phyloP scores from a whole-genome alignment of 2,329 filamentous ascomycete species.

The Lasiodiplodia citricola region DNA sequence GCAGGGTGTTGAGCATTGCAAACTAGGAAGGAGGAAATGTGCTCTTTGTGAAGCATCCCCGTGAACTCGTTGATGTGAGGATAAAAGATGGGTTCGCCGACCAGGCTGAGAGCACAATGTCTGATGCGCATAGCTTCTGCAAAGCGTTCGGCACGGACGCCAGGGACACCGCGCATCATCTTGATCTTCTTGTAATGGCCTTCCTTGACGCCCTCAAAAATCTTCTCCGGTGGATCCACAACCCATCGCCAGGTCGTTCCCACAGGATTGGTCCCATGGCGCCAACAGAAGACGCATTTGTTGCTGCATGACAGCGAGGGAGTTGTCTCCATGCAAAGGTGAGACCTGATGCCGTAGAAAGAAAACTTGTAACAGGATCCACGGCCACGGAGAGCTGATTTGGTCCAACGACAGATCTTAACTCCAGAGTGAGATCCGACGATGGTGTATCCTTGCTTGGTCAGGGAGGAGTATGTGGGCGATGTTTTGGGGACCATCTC shows the following conservation, averaged over 20 bases:
- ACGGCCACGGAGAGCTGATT: slow-evolving; percentile 89
- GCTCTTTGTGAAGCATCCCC: slow-evolving; percentile 78
- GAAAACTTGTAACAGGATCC: slow-evolving; percentile 98
- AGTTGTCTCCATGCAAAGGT: slow-evolving; percentile 98
- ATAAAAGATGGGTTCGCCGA: slow-evolving; percentile 99
- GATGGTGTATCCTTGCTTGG: slow-evolving; percentile 95
- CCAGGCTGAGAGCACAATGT: slow-evolving; percentile 89
- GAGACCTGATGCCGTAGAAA: slow-evolving; percentile 95
- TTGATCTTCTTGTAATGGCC: slow-evolving; percentile 98
- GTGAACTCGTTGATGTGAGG: slow-evolving; percentile 95
- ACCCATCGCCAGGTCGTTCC: slow-evolving; percentile 97
- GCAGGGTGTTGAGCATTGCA: slow-evolving; percentile 98
- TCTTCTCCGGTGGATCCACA: slow-evolving; percentile 86
- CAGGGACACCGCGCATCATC: slow-evolving; percentile 92
- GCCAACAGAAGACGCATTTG: slow-evolving; percentile 99
- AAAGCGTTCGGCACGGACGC: slow-evolving; percentile 89
- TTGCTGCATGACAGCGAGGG: slow-evolving; percentile 95
- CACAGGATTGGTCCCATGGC: slow-evolving; percentile 95
- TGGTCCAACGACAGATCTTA: slow-evolving; percentile 98
- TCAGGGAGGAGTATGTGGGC: slow-evolving; percentile 85
- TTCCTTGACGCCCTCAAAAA: slow-evolving; percentile 88
- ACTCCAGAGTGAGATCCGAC: slow-evolving; percentile 95
- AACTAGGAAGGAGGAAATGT: slow-evolving; percentile 92
- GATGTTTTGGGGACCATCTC: slow-evolving; percentile 95
- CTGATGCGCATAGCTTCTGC: slow-evolving; percentile 90